Percentiles rank a stretch among this genome's conserved stretches.
phyloP scores from a whole-genome alignment of 305 asterid species.

The Solanum hybrid region DNA sequence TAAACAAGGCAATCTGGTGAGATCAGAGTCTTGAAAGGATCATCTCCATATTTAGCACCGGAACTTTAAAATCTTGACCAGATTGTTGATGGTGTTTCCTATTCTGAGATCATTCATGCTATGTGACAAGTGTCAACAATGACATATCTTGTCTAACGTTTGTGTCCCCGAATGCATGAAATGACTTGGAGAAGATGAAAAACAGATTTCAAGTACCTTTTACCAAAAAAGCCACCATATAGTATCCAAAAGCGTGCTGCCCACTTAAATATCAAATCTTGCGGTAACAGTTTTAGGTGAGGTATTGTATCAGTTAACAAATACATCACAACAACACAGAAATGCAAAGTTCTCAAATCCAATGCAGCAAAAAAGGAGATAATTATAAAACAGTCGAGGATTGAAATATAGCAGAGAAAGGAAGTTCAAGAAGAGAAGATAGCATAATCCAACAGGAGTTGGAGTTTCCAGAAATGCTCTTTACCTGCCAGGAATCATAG shows the following conservation, averaged over 20 bases:
- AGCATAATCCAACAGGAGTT: neutral
- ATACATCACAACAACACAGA: neutral
- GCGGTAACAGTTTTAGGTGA: neutral
- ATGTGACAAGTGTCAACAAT: neutral
- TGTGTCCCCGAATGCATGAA: neutral
- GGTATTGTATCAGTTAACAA: neutral
- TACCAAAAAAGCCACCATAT: neutral
- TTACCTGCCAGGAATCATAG: conserved; percentile 75
- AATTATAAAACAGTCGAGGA: neutral
- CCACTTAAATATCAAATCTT: neutral
- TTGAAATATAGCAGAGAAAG: neutral
- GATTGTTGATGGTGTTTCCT: neutral
- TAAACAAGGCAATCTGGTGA: neutral
- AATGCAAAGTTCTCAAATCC: neutral
- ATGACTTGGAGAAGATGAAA: neutral
- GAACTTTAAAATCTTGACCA: neutral
- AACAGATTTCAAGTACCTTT: neutral
- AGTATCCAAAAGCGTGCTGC: neutral
- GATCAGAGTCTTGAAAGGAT: neutral
- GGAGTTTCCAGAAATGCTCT: conserved; percentile 2
- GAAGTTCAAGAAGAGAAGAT: neutral
- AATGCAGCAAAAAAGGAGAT: neutral
- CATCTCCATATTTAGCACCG: neutral
- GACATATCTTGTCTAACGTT: neutral
- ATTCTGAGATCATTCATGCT: neutral